Conservation (phyloP, 257 asterid genomes). For the Lantana camara region DNA sequence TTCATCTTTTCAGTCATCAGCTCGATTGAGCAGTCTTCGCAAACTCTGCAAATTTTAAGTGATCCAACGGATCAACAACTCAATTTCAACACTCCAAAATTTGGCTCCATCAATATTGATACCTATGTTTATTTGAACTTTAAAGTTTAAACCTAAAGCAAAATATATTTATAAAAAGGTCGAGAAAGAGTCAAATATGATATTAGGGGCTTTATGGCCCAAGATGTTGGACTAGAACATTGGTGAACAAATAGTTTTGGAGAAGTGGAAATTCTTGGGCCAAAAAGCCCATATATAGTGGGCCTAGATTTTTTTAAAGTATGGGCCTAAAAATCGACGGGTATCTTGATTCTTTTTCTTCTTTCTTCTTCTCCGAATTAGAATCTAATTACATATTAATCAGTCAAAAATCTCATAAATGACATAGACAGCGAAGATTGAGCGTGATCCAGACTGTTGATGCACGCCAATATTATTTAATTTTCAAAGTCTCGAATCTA, state of each 20-base stretch:
- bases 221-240: neutral
- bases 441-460: conserved; percentile 28
- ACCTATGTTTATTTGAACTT: neutral
- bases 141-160: too few relatives aligned
- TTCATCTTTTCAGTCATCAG: too few relatives aligned
- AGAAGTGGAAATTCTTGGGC: neutral
- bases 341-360: too few relatives aligned
- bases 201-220: neutral
- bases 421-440: conserved; percentile 18
- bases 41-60: too few relatives aligned
- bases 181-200: neutral
- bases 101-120: too few relatives aligned
- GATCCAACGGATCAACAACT: too few relatives aligned
- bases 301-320: neutral
- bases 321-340: too few relatives aligned
- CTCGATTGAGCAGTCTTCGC: too few relatives aligned
- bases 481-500: conserved; percentile 23
- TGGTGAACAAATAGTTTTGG: neutral
- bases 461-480: conserved; percentile 1
- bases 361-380: too few relatives aligned
- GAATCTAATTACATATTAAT: neutral
- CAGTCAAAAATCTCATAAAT: conserved; percentile 22
- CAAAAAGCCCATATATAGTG: neutral
- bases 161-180: neutral
- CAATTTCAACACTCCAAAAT: too few relatives aligned